Evolutionary conservation across 495 filamentous ascomycete genomes (phyloP).

Genomic region (Annulohypoxylon maeteangense): DNA sequence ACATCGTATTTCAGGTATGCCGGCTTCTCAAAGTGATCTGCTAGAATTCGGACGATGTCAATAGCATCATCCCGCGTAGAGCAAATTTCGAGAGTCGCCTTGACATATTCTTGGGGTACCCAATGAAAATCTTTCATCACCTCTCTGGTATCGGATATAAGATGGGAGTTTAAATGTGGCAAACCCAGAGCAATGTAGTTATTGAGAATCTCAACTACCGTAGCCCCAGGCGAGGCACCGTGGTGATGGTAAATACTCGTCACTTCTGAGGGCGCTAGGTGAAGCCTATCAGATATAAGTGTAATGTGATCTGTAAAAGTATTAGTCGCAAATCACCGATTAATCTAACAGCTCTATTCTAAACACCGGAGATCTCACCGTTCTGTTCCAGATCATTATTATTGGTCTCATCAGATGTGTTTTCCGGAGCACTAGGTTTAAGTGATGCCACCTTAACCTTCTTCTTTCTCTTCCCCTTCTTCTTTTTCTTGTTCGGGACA

Average conservation of each 20-base stretch:
- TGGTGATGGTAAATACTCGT: constrained; percentile 37
- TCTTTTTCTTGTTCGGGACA: constrained; percentile 58
- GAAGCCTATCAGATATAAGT: constrained; percentile 41
- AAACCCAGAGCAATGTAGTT: constrained; percentile 37
- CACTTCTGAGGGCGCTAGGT: constrained; percentile 34
- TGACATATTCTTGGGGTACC: constrained; percentile 38
- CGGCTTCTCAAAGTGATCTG: constrained; percentile 43
- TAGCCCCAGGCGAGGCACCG: constrained; percentile 36
- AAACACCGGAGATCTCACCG: constrained; percentile 16
- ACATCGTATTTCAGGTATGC: constrained; percentile 42
- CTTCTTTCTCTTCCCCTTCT: constrained; percentile 46
- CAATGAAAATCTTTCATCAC: constrained; percentile 26
- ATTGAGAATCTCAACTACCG: constrained; percentile 40
- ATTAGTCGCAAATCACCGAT: constrained; percentile 10
- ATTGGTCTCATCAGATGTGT: constrained; percentile 16
- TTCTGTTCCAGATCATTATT: constrained; percentile 18
- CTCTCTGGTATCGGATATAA: constrained; percentile 9
- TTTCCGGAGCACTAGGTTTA: constrained; percentile 11
- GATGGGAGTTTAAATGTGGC: not conserved
- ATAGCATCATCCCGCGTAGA: constrained; percentile 16
- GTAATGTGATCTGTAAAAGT: constrained; percentile 33
- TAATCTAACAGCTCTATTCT: not conserved
- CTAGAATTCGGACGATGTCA: constrained; percentile 38
- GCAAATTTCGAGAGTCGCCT: constrained; percentile 32
- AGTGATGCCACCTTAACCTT: constrained; percentile 12